phyloP scores from a whole-genome alignment of 257 asterid genomes.

The Nicotiana tabacum region DNA sequence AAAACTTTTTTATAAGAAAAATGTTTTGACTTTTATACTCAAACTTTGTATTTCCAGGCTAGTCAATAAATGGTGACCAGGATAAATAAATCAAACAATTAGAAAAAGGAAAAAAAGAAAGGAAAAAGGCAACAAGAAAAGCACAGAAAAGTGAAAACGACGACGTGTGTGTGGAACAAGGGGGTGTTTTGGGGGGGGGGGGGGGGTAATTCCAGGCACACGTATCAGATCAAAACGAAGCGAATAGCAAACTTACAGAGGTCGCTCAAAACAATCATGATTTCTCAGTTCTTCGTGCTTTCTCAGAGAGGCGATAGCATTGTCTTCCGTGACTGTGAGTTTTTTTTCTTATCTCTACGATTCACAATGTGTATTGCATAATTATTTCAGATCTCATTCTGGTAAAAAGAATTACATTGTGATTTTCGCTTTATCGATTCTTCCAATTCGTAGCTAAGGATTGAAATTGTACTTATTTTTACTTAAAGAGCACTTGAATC shows the following conservation, averaged over 20 bases:
- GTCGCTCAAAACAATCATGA: constrained; percentile 29
- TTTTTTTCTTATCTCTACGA: neutral
- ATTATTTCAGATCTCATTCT: neutral
- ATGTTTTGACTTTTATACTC: too few species aligned
- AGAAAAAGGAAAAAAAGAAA: too few species aligned
- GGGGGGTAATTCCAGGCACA: neutral
- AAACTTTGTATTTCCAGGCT: too few species aligned
- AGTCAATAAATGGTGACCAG: too few species aligned
- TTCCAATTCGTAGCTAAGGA: neutral
- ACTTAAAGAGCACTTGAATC: neutral
- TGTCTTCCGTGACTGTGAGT: constrained; percentile 91
- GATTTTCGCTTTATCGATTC: neutral
- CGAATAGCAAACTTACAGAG: neutral
- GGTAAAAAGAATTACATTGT: neutral
- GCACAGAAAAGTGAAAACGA: neutral
- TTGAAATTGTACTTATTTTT: neutral
- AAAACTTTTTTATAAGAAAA: too few species aligned
- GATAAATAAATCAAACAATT: too few species aligned
- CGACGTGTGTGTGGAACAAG: neutral
- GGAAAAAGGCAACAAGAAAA: too few species aligned
- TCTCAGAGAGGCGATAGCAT: constrained; percentile 99
- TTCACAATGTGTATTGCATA: neutral
- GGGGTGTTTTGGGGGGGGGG: too few species aligned
- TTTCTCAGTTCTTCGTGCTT: constrained; percentile 96
- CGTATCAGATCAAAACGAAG: neutral